Evolutionary conservation across 371 early-diverging fungal species (phyloP).

Genomic region (Dinochytrium kinnereticum): DNA sequence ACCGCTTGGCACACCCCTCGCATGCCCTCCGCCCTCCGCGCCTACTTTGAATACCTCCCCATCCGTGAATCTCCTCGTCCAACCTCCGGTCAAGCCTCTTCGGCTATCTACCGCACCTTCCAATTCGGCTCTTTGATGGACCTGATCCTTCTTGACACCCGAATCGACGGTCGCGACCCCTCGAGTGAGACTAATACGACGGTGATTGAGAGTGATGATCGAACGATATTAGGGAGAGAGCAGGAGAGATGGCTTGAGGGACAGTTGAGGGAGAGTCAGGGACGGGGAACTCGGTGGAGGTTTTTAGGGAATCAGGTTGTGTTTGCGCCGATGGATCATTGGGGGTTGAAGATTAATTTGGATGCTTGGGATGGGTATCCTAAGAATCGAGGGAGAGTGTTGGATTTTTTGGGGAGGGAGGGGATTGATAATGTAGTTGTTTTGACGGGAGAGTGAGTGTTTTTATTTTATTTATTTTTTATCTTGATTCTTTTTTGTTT

Average conservation of each 20-base stretch:
- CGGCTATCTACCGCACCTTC: constrained; percentile 45
- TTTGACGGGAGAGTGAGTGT: constrained; percentile 45
- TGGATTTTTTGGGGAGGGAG: constrained; percentile 26
- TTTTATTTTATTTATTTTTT: not conserved
- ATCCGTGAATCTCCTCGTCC: constrained; percentile 31
- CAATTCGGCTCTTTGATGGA: constrained; percentile 46
- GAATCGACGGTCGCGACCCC: constrained; percentile 42
- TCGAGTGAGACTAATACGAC: constrained; percentile 19
- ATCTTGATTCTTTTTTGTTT: not conserved
- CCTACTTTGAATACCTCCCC: constrained; percentile 50
- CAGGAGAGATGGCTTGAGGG: constrained; percentile 47
- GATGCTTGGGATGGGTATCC: constrained; percentile 53
- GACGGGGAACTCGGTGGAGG: constrained; percentile 41
- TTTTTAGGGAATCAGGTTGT: constrained; percentile 51
- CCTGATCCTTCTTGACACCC: constrained; percentile 51
- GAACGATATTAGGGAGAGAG: constrained; percentile 39
- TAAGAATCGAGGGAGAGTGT: constrained; percentile 31
- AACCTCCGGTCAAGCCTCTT: not conserved
- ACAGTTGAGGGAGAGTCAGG: constrained; percentile 25
- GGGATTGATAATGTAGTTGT: constrained; percentile 34
- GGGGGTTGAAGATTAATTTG: constrained; percentile 20
- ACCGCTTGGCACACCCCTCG: constrained; percentile 22
- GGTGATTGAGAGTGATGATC: constrained; percentile 9
- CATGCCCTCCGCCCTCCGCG: constrained; percentile 37
- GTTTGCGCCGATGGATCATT: constrained; percentile 34